Conservation (phyloP, 176 grass and related monocot genomes). For the Oryza meridionalis region DNA sequence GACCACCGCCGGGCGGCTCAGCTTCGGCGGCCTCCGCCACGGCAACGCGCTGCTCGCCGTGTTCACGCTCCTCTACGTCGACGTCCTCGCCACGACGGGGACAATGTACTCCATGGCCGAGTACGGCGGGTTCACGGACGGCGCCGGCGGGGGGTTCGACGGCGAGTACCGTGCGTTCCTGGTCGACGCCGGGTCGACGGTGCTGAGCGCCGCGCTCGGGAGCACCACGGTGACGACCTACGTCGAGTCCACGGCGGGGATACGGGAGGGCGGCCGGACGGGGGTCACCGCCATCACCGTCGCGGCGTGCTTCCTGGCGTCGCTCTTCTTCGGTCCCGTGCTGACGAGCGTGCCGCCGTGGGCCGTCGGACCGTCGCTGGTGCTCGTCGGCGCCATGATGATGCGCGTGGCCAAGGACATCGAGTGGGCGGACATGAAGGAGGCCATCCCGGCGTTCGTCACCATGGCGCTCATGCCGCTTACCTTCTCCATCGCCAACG, state of each 20-base stretch:
- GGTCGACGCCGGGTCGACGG: slow-evolving; percentile 56
- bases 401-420: slow-evolving; percentile 70
- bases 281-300: slow-evolving; percentile 66
- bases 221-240: slow-evolving; percentile 69
- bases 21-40: slow-evolving; percentile 52
- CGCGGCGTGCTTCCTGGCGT: slow-evolving; percentile 51
- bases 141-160: slow-evolving; percentile 55
- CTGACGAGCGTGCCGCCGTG: slow-evolving; percentile 67
- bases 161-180: slow-evolving; percentile 74
- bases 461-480: slow-evolving; percentile 83
- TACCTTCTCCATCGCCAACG: slow-evolving; percentile 76
- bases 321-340: slow-evolving; percentile 66
- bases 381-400: slow-evolving; percentile 82
- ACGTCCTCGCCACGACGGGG: slow-evolving; percentile 70
- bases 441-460: slow-evolving; percentile 70
- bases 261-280: slow-evolving; percentile 68
- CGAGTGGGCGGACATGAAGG: slow-evolving; percentile 66
- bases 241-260: slow-evolving; percentile 73
- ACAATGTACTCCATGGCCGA: slow-evolving; percentile 81
- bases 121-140: slow-evolving; percentile 64
- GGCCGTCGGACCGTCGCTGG: slow-evolving; percentile 72
- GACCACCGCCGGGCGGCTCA: slow-evolving; percentile 48
- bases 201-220: slow-evolving; percentile 61
- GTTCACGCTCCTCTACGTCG: slow-evolving; percentile 68
- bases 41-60: slow-evolving; percentile 53